A percentile compares a stretch with the other conserved stretches of the same genome.
Evolutionary conservation across 2,329 filamentous ascomycete genomes (phyloP).

Genomic region (Epichloe sibirici): DNA sequence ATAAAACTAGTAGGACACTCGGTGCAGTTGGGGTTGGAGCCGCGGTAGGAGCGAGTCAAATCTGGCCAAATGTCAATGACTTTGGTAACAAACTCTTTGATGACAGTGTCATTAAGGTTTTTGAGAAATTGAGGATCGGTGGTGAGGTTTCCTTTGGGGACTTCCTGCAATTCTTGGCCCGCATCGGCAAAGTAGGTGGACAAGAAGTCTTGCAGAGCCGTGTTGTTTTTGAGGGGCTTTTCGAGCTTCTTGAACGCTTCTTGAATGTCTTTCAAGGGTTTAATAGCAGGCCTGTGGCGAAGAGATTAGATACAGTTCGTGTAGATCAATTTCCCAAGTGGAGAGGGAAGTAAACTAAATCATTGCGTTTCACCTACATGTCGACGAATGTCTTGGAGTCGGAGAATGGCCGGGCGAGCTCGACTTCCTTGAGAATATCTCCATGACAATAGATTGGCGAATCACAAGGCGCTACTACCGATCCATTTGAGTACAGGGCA

Average conservation of each 20-base stretch:
- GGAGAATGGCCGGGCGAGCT: conserved; percentile 49
- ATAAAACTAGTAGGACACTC: conserved; percentile 54
- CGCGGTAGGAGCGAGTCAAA: conserved; percentile 47
- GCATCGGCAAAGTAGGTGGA: conserved; percentile 49
- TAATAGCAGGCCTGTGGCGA: conserved; percentile 41
- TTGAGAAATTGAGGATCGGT: conserved; percentile 47
- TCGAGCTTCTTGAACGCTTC: conserved; percentile 46
- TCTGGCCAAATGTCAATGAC: conserved; percentile 61
- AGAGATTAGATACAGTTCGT: neutral
- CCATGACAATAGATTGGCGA: conserved; percentile 57
- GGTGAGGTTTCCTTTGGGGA: conserved; percentile 36
- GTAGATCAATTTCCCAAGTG: neutral
- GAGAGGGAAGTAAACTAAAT: neutral
- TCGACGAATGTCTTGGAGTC: conserved; percentile 65
- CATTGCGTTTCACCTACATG: conserved; percentile 32
- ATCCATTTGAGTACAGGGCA: conserved; percentile 48
- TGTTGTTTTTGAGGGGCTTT: conserved; percentile 51
- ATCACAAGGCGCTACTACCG: conserved; percentile 50
- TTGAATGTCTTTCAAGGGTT: conserved; percentile 46
- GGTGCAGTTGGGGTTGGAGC: conserved; percentile 38
- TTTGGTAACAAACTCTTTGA: conserved; percentile 47
- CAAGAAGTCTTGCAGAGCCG: conserved; percentile 50
- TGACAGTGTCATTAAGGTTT: conserved; percentile 42
- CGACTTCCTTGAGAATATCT: conserved; percentile 47
- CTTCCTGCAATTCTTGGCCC: conserved; percentile 47